Conservation (phyloP, 495 filamentous ascomycete genomes). For the Baudoinia panamericana region DNA sequence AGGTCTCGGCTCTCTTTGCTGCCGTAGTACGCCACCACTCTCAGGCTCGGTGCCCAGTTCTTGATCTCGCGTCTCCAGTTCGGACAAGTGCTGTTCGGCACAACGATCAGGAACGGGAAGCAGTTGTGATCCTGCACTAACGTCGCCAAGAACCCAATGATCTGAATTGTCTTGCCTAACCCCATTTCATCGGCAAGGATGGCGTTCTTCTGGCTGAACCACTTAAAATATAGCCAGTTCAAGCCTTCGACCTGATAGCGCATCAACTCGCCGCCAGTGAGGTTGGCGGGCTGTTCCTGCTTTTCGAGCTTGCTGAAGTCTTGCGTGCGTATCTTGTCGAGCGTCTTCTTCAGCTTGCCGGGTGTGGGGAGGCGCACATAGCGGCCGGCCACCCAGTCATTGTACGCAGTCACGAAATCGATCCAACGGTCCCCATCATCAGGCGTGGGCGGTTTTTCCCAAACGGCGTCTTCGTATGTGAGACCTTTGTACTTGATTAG, state of each 20-base stretch:
- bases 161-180: constrained; percentile 92
- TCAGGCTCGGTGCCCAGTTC: constrained; percentile 73
- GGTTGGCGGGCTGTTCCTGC: constrained; percentile 55
- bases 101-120: constrained; percentile 88
- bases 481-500: constrained; percentile 90
- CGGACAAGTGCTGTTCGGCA: constrained; percentile 84
- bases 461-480: constrained; percentile 80
- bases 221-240: constrained; percentile 96
- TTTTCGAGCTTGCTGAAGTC: constrained; percentile 57
- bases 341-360: constrained; percentile 42
- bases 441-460: constrained; percentile 68
- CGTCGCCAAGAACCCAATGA: constrained; percentile 68
- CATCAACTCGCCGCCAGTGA: constrained; percentile 77
- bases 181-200: constrained; percentile 99
- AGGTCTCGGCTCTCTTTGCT: constrained; percentile 53
- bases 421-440: constrained; percentile 56
- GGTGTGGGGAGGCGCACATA: constrained; percentile 49
- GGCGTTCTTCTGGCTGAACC: constrained; percentile 65
- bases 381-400: constrained; percentile 65
- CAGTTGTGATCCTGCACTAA: constrained; percentile 54
- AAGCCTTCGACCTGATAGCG: constrained; percentile 84
- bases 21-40: constrained; percentile 87
- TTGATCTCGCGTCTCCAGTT: constrained; percentile 98
- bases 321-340: constrained; percentile 46
- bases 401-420: constrained; percentile 72